Evolutionary conservation across 192 early-diverging fungal genomes (phyloP).

Genomic region (Backusella mclennaniae): DNA sequence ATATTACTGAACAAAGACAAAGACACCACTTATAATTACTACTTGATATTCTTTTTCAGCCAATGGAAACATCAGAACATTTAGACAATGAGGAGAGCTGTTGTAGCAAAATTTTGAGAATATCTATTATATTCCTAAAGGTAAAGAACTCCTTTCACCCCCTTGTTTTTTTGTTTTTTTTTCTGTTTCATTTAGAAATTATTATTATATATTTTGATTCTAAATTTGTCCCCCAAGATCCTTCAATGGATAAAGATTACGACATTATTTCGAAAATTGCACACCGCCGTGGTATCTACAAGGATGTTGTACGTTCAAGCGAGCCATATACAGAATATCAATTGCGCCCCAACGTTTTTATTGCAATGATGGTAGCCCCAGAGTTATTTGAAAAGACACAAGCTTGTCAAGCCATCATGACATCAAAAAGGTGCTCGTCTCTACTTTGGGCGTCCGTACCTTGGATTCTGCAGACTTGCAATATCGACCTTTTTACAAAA

Average conservation of each 20-base stretch:
- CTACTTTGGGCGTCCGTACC: conserved; percentile 91
- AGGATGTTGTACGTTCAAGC: conserved; percentile 76
- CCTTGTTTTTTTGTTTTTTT: background rate
- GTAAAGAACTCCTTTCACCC: conserved; percentile 29
- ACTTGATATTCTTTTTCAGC: background rate
- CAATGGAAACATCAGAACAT: conserved; percentile 48
- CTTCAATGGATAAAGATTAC: conserved; percentile 60
- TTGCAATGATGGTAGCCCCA: conserved; percentile 93
- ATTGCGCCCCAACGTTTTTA: conserved; percentile 85
- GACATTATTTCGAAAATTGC: conserved; percentile 60
- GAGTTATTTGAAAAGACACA: conserved; percentile 87
- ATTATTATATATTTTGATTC: background rate
- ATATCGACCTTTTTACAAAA: conserved; percentile 90
- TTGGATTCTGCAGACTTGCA: conserved; percentile 89
- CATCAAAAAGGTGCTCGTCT: conserved; percentile 68
- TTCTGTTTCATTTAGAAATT: background rate
- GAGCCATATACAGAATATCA: conserved; percentile 85
- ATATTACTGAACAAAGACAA: background rate
- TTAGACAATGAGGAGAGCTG: conserved; percentile 75
- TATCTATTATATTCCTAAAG: conserved; percentile 84
- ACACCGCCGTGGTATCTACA: conserved; percentile 91
- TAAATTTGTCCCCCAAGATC: conserved; percentile 41
- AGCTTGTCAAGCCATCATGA: conserved; percentile 64
- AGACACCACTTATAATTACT: background rate
- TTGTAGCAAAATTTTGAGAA: conserved; percentile 83